These are phyloP conservation scores for Pinus tabuliformis DNA, from an alignment of 75 land plant genomes.

Conservation along the genomic window DNA sequence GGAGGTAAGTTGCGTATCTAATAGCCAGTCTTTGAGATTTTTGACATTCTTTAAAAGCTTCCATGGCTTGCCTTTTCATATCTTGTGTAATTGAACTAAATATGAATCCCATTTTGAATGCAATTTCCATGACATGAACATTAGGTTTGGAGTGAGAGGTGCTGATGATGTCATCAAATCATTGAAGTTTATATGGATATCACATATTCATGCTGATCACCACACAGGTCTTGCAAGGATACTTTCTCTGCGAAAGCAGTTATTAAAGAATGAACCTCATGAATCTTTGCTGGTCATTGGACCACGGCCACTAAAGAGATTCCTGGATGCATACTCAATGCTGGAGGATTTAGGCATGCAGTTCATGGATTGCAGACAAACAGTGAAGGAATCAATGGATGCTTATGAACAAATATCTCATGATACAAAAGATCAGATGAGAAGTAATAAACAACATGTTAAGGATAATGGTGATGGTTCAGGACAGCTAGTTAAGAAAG, in stretches of 20 bases:
- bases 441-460: slow-evolving; percentile 7
- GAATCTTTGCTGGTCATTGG: slow-evolving; percentile 88
- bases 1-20: slow-evolving; percentile 61
- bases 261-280: slow-evolving; percentile 52
- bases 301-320: slow-evolving; percentile 76
- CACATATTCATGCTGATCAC: slow-evolving; percentile 99
- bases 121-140: not conserved
- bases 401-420: slow-evolving; percentile 16
- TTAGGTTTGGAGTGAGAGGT: slow-evolving; percentile 82
- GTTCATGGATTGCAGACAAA: slow-evolving; percentile 84
- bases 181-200: slow-evolving; percentile 88
- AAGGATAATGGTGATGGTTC: slow-evolving; percentile 6
- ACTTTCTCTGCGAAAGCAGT: slow-evolving; percentile 59
- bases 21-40: not conserved
- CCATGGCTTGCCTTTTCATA: not conserved
- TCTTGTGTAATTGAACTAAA: not conserved
- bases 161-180: slow-evolving; percentile 74
- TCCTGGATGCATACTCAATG: slow-evolving; percentile 77
- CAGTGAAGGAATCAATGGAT: slow-evolving; percentile 48
- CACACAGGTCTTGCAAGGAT: slow-evolving; percentile 95
- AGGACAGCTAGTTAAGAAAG: slow-evolving; percentile 3
- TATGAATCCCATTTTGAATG: not conserved
- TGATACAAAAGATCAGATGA: slow-evolving; percentile 3
- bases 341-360: slow-evolving; percentile 87
- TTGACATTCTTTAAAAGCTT: not conserved